Base-by-base conservation (phyloP, 441 rosid species). In the Viola pubescens region DNA sequence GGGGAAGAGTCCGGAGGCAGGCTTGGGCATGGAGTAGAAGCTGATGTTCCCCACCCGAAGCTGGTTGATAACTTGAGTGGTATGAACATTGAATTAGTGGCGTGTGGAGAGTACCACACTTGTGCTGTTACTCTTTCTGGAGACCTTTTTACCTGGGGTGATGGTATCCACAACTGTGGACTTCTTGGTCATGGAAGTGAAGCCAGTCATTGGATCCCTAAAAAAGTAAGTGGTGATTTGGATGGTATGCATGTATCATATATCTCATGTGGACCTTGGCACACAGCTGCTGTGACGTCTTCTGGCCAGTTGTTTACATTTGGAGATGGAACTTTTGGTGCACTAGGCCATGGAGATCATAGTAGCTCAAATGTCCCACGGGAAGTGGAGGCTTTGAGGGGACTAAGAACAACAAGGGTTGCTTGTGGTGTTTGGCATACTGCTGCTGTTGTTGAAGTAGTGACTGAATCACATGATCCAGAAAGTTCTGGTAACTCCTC, bases 401-500 rank as follows among this genome's bases (percentile, higher is more conserved):
- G 87, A 52, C 62, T 82, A 58, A 74, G 76, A 55, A 81, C 89
- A 11, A 68, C 66, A 53, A 80, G 70, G 55, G 95, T 79, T 67
- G 76, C 97, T 65, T 91, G 98, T 82, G 97, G 97, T 58, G 82
- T 81, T 79, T 89, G 97, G 98, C 98, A 91, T 70, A 91, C 97
- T 62, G 94, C 91, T 73, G 98, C 97, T 34, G 84, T 82, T 37
- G 85, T 87, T 61, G 95, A 84, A 78, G 78, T 82, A 58, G 63
- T 67, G 56, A 72, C 51, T 61, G 87, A 78, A 52, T 70, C 72
- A 62, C 70, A 84, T 68, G 75, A 72, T 69, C 72, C 84, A 56
- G 81, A 70, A 68, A 39, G 65, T 62, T 68, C 84, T 9, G 55
- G 37, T 43, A 67, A 65, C 67, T 71, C 76, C 63, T 62, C 73